Conservation (phyloP, 345 rosid genomes). For the Moricandia moricandioides region DNA sequence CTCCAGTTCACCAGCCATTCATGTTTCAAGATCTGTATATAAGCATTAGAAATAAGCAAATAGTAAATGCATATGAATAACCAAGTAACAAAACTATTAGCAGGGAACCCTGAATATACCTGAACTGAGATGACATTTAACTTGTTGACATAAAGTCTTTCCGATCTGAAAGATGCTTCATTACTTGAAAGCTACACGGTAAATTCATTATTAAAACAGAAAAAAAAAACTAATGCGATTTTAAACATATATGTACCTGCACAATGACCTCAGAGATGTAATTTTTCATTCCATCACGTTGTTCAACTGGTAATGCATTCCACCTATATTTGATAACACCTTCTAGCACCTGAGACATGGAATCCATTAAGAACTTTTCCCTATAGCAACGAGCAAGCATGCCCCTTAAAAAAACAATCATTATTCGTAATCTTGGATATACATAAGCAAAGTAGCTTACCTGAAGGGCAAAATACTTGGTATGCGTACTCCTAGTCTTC, state of each 20-base stretch:
- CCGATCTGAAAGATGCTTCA: constrained; percentile 73
- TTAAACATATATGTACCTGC: constrained; percentile 49
- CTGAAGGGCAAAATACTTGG: constrained; percentile 94
- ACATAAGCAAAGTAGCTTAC: constrained; percentile 31
- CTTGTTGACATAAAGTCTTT: constrained; percentile 91
- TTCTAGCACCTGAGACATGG: constrained; percentile 69
- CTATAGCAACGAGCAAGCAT: not conserved
- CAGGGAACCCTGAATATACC: constrained; percentile 43
- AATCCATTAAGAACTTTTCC: not conserved
- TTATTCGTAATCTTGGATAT: not conserved
- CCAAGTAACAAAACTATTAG: not conserved
- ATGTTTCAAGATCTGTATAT: constrained; percentile 78
- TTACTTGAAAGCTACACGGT: constrained; percentile 69
- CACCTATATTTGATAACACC: constrained; percentile 96
- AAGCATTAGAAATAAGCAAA: constrained; percentile 4
- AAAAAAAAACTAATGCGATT: not conserved
- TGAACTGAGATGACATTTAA: constrained; percentile 87
- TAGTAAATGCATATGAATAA: not conserved
- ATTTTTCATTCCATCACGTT: constrained; percentile 98
- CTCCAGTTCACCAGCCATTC: constrained; percentile 98
- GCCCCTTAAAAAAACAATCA: not conserved
- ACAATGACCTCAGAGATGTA: constrained; percentile 96
- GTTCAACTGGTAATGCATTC: constrained; percentile 93
- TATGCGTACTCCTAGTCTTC: constrained; percentile 63
- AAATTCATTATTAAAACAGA: constrained; percentile 1